A percentile compares a stretch with the other conserved stretches of the same genome.
These are phyloP conservation scores for Pyrenophora graminea DNA, from an alignment of 2,329 filamentous ascomycete genomes.

Conservation along the genomic window DNA sequence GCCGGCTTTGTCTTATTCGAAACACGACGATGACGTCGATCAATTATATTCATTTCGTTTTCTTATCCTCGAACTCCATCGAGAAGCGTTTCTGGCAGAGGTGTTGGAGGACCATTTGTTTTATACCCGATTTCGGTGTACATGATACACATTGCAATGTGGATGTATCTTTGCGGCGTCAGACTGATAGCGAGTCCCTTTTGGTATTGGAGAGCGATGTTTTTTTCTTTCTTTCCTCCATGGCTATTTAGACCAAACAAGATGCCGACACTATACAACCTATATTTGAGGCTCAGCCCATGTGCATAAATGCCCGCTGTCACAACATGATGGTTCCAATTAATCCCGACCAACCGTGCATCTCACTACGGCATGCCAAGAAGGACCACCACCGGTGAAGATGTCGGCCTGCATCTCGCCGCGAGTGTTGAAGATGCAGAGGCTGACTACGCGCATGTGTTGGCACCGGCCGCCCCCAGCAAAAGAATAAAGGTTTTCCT, in stretches of 20 bases:
- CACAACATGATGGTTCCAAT: neutral
- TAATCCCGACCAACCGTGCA: neutral
- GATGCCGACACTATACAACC: neutral
- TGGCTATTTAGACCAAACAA: neutral
- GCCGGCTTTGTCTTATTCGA: neutral
- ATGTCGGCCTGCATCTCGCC: neutral
- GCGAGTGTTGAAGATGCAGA: neutral
- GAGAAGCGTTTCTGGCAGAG: neutral
- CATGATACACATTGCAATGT: slow-evolving; percentile 5
- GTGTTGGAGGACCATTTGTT: slow-evolving; percentile 4
- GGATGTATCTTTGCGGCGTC: slow-evolving; percentile 4
- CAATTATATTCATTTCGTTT: neutral
- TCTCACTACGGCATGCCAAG: neutral
- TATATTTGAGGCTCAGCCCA: neutral
- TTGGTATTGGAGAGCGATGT: too few species aligned
- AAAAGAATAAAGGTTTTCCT: neutral
- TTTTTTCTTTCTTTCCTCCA: neutral
- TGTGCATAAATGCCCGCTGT: neutral
- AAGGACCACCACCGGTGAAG: neutral
- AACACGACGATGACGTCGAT: neutral
- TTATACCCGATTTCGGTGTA: slow-evolving; percentile 16
- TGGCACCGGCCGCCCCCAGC: neutral
- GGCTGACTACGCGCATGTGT: neutral
- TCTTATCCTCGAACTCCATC: neutral
- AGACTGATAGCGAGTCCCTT: neutral